phyloP scores from a whole-genome alignment of 257 asterid genomes.

The Rhazya stricta region DNA sequence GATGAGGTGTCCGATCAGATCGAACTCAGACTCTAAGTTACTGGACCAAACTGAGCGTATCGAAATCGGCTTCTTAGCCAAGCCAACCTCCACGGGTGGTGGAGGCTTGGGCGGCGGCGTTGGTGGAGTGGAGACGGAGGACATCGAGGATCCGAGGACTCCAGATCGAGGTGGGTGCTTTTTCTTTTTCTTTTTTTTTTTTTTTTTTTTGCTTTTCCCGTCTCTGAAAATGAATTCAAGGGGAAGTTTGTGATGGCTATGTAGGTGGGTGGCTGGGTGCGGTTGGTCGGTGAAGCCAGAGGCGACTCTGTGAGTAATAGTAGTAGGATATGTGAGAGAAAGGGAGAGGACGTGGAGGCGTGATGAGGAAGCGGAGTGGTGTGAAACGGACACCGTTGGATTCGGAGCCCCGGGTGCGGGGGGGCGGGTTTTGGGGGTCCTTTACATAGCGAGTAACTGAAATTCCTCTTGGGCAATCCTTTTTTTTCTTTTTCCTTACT shows the following conservation, averaged over 20 bases:
- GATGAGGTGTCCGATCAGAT: slow-evolving; percentile 38
- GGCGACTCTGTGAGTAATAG: background rate
- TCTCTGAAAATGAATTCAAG: background rate
- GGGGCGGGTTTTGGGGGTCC: no score
- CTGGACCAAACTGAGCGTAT: slow-evolving; percentile 61
- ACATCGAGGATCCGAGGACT: slow-evolving; percentile 14
- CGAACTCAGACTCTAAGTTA: slow-evolving; percentile 50
- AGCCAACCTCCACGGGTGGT: background rate
- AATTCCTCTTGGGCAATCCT: no score
- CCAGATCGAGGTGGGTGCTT: slow-evolving; percentile 6
- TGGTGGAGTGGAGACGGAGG: slow-evolving; percentile 9
- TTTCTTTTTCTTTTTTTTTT: background rate
- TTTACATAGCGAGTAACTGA: no score
- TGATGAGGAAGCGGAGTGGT: background rate
- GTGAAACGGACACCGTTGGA: slow-evolving; percentile 4
- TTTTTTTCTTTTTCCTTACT: no score
- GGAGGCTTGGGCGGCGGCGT: slow-evolving; percentile 6
- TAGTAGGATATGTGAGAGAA: background rate
- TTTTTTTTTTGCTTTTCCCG: background rate
- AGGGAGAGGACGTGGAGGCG: background rate
- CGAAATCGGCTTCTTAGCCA: slow-evolving; percentile 14
- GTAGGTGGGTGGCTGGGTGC: background rate
- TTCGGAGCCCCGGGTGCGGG: slow-evolving; percentile 3
- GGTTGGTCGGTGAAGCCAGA: slow-evolving; percentile 6
- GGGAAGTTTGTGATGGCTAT: background rate